Percentiles rank a stretch among this genome's conserved stretches.
Conservation (phyloP, 768 basidiomycete genomes). For the Boletus rubescentipes region DNA sequence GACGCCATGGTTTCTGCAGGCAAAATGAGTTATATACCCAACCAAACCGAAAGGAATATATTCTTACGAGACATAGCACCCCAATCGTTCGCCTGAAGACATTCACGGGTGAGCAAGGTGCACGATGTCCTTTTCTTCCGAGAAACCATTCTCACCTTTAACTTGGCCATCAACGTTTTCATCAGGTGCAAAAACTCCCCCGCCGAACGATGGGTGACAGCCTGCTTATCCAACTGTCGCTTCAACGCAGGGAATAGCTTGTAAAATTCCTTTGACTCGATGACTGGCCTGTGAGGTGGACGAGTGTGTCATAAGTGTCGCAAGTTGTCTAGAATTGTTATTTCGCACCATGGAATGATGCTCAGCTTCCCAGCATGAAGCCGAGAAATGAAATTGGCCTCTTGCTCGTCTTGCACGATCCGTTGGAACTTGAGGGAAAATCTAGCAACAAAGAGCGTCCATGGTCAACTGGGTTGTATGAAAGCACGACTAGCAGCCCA, state of each 20-base stretch:
- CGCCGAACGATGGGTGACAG: conserved; percentile 47
- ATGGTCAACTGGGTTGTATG: background rate
- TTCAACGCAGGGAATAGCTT: conserved; percentile 50
- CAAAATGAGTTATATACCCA: background rate
- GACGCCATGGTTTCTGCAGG: conserved; percentile 46
- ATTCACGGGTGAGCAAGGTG: background rate
- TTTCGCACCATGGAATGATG: conserved; percentile 55
- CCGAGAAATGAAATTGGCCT: conserved; percentile 59
- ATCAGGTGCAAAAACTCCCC: conserved; percentile 55
- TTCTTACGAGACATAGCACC: conserved; percentile 58
- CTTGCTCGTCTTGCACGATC: conserved; percentile 62
- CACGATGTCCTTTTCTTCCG: too few species aligned
- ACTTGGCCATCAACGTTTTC: conserved; percentile 68
- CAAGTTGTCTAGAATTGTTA: background rate
- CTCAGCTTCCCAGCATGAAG: conserved; percentile 54
- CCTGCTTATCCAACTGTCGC: conserved; percentile 46
- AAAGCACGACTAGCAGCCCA: conserved; percentile 23
- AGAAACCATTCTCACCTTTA: conserved; percentile 44
- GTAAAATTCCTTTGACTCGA: conserved; percentile 62
- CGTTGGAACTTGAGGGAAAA: conserved; percentile 57
- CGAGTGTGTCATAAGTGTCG: background rate
- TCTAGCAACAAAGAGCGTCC: conserved; percentile 30
- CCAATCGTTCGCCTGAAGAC: conserved; percentile 55
- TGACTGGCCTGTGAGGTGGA: conserved; percentile 43
- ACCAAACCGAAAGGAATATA: rapidly evolving